These are phyloP conservation scores for Coemansia sp. DNA, from an alignment of 192 early-diverging fungal species.

Conservation along the genomic window DNA sequence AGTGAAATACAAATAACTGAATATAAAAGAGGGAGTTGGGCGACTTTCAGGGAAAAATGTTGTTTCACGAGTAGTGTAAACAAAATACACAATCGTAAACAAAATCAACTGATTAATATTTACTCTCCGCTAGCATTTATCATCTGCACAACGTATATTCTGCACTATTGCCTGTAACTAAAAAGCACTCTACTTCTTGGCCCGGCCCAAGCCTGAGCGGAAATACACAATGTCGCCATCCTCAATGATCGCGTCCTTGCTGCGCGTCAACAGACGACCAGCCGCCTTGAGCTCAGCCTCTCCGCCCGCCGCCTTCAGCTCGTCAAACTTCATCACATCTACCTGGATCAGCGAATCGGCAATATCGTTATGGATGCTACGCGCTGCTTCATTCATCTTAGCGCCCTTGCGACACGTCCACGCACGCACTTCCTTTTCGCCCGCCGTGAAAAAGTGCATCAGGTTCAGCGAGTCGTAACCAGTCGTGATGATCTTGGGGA, in stretches of 20 bases:
- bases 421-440: constrained; percentile 86
- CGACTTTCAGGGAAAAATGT: neutral
- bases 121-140: neutral
- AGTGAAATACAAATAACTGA: neutral
- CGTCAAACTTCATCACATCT: constrained; percentile 87
- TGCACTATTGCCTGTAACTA: too few species aligned
- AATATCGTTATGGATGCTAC: constrained; percentile 87
- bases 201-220: constrained; percentile 50
- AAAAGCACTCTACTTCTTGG: constrained; percentile 39
- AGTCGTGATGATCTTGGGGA: constrained; percentile 90
- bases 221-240: constrained; percentile 93
- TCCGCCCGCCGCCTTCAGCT: constrained; percentile 79
- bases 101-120: neutral
- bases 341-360: constrained; percentile 91
- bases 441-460: constrained; percentile 94
- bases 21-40: neutral
- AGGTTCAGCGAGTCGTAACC: constrained; percentile 87
- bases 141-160: neutral
- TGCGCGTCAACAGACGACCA: constrained; percentile 89
- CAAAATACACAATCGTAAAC: neutral
- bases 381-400: constrained; percentile 89
- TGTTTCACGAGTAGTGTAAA: neutral
- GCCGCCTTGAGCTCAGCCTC: constrained; percentile 88
- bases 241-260: constrained; percentile 88
- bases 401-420: constrained; percentile 86